Evolutionary conservation across 768 basidiomycete species (phyloP), one percentile per base, ranked within the genome.

Genomic region (Lentinula raphanica): DNA sequence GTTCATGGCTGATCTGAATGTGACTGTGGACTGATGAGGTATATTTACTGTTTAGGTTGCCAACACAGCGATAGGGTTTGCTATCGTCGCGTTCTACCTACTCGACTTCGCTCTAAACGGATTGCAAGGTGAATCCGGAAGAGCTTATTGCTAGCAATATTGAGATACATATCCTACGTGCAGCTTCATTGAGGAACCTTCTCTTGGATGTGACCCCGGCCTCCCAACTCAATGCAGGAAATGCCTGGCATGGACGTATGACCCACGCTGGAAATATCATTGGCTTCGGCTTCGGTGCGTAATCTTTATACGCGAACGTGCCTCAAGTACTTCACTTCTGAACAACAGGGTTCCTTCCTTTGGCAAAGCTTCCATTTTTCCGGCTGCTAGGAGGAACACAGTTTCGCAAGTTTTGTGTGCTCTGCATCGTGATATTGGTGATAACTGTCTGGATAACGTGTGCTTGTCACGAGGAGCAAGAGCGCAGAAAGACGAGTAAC

Each of bases 41-140:
- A 38, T 17, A 39, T 17, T 28, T n/a, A 8, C 15, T 19, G 48
- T 46, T 19, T 61, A 92, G 88, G 86, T 82, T 17, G 73, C 81
- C 38, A 83, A 79, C 62, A 84, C 81, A 27, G 84, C 94, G 11
- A 96, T 98, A 58, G 83, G 78, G 50, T 83, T 98, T 51, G 97
- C 95, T 1, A 82, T 99, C 27, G 76, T 87, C 23, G 88, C 90
- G 0, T 98, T 99, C 74, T 99, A 97, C 68, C 70, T 94, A 49
- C 79, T 99, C 32, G 97, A 99, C 71, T 99, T 99, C 67, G 92
- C 94, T n/a, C 79, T 99, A 58, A 99, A 99, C 70, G 97, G 92
- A 3, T 72, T 96, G 46, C 93, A 96, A 79, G 42, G 42, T 44
- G n/a, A 44, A 25, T 21, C 23, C 19, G 21, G 42, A 19, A 21